phyloP scores from a whole-genome alignment of 2,329 filamentous ascomycete genomes.

The Zasmidium angulare region DNA sequence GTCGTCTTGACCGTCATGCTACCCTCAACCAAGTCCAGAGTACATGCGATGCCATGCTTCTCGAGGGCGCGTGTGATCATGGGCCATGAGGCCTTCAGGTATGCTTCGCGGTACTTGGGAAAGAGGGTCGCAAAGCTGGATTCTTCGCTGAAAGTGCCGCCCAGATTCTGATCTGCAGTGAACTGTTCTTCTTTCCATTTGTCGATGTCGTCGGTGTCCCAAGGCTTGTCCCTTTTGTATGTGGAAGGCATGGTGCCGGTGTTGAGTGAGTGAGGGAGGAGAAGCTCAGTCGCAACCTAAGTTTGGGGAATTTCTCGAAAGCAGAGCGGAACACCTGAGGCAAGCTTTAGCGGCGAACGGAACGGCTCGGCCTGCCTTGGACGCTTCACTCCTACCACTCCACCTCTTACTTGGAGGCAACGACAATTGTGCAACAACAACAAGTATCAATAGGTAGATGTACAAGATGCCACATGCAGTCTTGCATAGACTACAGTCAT shows the following conservation, averaged over 20 bases:
- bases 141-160: conserved; percentile 86
- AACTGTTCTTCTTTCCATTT: conserved; percentile 93
- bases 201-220: conserved; percentile 96
- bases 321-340: not conserved
- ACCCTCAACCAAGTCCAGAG: conserved; percentile 90
- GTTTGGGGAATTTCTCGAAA: not conserved
- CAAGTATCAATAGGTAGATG: not conserved
- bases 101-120: conserved; percentile 94
- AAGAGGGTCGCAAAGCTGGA: conserved; percentile 83
- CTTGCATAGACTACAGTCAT: not conserved
- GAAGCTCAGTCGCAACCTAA: conserved; percentile 1
- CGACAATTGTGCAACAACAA: no score
- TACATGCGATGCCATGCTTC: conserved; percentile 84
- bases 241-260: conserved; percentile 72
- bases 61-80: conserved; percentile 84
- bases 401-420: not conserved
- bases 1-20: conserved; percentile 97
- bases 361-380: not conserved
- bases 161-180: conserved; percentile 78
- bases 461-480: not conserved
- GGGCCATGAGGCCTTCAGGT: conserved; percentile 90
- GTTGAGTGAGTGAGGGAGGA: conserved; percentile 1
- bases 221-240: conserved; percentile 85
- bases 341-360: not conserved
- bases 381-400: not conserved